Evolutionary conservation across 2,329 filamentous ascomycete genomes (phyloP).

Genomic region (Venturia effusa): DNA sequence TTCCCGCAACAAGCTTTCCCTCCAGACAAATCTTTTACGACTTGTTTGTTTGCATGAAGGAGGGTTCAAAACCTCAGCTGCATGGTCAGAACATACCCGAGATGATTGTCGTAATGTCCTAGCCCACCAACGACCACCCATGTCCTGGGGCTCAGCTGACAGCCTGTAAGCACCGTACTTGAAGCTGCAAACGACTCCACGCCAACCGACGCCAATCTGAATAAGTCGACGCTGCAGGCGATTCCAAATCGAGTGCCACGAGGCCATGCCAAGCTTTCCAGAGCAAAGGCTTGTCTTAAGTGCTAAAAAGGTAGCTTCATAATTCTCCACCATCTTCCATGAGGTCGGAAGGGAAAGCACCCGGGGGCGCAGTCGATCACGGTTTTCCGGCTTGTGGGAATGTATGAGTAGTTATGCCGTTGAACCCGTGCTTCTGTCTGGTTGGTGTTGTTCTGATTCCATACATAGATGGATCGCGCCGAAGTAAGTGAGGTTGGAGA

Average conservation of each 20-base stretch:
- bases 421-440: neutral
- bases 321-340: neutral
- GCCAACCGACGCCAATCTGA: neutral
- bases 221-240: neutral
- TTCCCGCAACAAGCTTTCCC: neutral
- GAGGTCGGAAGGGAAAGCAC: neutral
- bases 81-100: neutral
- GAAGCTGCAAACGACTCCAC: neutral
- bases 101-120: neutral
- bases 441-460: neutral
- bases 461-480: neutral
- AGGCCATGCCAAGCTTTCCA: slow-evolving; percentile 1
- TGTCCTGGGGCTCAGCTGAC: slow-evolving; percentile 1
- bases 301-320: slow-evolving; percentile 1
- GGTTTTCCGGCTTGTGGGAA: neutral
- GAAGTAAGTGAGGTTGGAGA: neutral
- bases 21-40: neutral
- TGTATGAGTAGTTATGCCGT: neutral
- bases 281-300: neutral
- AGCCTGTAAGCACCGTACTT: neutral
- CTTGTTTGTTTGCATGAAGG: neutral
- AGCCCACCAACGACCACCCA: neutral
- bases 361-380: neutral
- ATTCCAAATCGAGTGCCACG: neutral
- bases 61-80: neutral